phyloP scores from a whole-genome alignment of 169 alveolate species.

The Plasmodium relictum region DNA sequence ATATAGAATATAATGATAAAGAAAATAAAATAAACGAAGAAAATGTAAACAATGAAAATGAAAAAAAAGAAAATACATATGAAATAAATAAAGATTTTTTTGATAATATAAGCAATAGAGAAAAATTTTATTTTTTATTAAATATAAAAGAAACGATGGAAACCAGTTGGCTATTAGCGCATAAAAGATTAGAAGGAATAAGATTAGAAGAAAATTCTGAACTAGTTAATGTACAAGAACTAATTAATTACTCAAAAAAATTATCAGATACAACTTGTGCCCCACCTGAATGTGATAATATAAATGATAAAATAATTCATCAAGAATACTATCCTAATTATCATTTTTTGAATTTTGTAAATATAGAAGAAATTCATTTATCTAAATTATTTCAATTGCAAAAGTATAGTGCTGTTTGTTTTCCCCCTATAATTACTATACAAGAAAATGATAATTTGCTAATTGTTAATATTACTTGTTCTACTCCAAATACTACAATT shows the following conservation, averaged over 20 bases:
- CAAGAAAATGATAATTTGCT: constrained; percentile 72
- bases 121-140: constrained; percentile 76
- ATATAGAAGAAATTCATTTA: constrained; percentile 82
- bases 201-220: constrained; percentile 73
- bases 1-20: background rate
- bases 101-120: constrained; percentile 57
- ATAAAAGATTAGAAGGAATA: constrained; percentile 80
- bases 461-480: constrained; percentile 35
- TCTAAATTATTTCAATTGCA: constrained; percentile 81
- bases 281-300: constrained; percentile 86
- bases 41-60: background rate
- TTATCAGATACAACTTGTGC: constrained; percentile 85
- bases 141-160: constrained; percentile 81
- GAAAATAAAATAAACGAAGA: background rate
- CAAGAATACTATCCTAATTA: constrained; percentile 84
- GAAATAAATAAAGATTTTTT: constrained; percentile 57
- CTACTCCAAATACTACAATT: constrained; percentile 40
- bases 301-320: constrained; percentile 83
- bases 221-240: constrained; percentile 80
- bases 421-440: constrained; percentile 82
- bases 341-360: constrained; percentile 84
- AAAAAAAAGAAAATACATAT: background rate
- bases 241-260: constrained; percentile 78
- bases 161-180: constrained; percentile 85
- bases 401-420: constrained; percentile 78